Evolutionary conservation across 73 alveolate genomes (phyloP).

Genomic region (Paramecium pentaurelia): DNA sequence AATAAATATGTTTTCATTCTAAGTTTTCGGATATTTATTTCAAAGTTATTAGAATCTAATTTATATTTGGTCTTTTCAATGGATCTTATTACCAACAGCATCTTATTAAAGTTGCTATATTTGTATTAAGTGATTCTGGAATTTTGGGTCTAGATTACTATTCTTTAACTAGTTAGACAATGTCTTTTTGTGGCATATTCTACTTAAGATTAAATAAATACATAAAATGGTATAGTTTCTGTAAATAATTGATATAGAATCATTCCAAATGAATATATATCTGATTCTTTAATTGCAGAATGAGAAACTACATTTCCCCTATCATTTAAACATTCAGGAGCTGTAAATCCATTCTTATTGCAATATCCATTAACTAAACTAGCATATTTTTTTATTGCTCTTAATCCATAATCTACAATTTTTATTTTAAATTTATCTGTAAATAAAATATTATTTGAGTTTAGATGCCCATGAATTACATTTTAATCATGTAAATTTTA

Average conservation of each 20-base stretch:
- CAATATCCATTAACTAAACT: slow-evolving; percentile 18
- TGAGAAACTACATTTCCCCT: slow-evolving; percentile 32
- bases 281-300: neutral
- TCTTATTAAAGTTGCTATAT: neutral
- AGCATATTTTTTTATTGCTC: neutral
- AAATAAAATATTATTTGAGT: neutral
- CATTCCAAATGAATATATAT: slow-evolving; percentile 33
- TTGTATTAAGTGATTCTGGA: neutral
- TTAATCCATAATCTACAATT: slow-evolving; percentile 44
- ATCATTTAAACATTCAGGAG: slow-evolving; percentile 34
- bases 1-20: neutral
- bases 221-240: neutral
- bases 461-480: slow-evolving; percentile 17
- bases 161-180: neutral
- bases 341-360: slow-evolving; percentile 31
- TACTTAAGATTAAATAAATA: neutral
- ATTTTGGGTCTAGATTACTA: neutral
- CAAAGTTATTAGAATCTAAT: neutral
- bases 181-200: neutral
- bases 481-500: neutral
- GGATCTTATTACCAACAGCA: slow-evolving; percentile 39
- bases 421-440: neutral
- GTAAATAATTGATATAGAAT: neutral
- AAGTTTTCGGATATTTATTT: neutral
- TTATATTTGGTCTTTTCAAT: neutral